phyloP scores from a whole-genome alignment of 441 rosid species.

The Croton laevigatus region DNA sequence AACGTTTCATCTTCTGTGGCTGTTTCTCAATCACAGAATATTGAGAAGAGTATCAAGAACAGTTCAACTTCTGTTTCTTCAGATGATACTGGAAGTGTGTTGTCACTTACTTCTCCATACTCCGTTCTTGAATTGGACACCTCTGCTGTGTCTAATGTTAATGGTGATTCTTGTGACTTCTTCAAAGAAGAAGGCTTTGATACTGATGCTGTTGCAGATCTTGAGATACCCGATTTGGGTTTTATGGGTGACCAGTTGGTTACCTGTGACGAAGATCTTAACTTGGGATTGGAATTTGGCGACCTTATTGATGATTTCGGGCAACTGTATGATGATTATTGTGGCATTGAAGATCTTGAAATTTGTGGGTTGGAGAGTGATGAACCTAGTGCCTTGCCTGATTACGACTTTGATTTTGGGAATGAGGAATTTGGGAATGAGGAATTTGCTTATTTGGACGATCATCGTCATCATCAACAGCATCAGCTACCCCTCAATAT shows the following conservation, averaged over 20 bases:
- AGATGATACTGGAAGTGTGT: conserved; percentile 40
- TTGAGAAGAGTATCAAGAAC: conserved; percentile 1
- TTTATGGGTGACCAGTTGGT: conserved; percentile 43
- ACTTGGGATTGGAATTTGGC: conserved; percentile 49
- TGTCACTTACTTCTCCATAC: conserved; percentile 50
- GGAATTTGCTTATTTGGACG: conserved; percentile 46
- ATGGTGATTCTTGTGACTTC: conserved; percentile 21
- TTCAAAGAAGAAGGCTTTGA: conserved; percentile 26
- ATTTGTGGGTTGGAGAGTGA: conserved; percentile 45
- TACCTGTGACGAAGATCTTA: conserved; percentile 34
- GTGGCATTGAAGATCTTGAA: conserved; percentile 53
- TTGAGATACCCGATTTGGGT: conserved; percentile 45
- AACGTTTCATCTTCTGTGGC: conserved; percentile 21
- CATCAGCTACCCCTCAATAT: conserved; percentile 45
- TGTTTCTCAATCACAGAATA: conserved; percentile 17
- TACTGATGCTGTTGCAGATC: conserved; percentile 36
- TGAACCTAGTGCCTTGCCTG: conserved; percentile 76
- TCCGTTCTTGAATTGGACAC: conserved; percentile 47
- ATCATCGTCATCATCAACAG: conserved; percentile 31
- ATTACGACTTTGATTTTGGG: conserved; percentile 74
- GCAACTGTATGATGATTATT: conserved; percentile 43
- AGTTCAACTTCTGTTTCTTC: conserved; percentile 23
- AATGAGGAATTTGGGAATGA: conserved; percentile 48
- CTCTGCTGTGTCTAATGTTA: conserved; percentile 33
- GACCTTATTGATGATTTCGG: conserved; percentile 53